A percentile compares a stretch with the other conserved stretches of the same genome.
These are phyloP conservation scores for Phytopythium montanum DNA, from an alignment of 352 stramenopile genomes.

Conservation along the genomic window DNA sequence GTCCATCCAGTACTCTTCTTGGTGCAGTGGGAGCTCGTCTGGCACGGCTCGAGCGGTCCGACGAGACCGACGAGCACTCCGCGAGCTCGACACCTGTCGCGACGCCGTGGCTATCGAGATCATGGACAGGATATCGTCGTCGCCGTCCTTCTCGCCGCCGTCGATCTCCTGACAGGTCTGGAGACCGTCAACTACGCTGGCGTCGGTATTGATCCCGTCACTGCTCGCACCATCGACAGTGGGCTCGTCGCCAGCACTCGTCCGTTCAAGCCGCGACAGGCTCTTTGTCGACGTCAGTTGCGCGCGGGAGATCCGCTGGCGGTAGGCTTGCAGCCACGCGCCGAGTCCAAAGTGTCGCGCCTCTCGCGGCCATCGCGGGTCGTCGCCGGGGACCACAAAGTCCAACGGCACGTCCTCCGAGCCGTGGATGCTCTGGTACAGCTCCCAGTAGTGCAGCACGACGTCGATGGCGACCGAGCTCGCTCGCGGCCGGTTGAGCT, in stretches of 20 bases:
- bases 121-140: background rate
- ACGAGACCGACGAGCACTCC: background rate
- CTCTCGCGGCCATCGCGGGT: slow-evolving; percentile 81
- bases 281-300: background rate
- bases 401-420: slow-evolving; percentile 51
- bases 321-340: slow-evolving; percentile 75
- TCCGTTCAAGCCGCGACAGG: background rate
- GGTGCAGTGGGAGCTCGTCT: slow-evolving; percentile 33
- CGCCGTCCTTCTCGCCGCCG: background rate
- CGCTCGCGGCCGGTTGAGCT: slow-evolving; percentile 33
- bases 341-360: slow-evolving; percentile 85
- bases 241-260: slow-evolving; percentile 7
- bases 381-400: slow-evolving; percentile 73
- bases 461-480: slow-evolving; percentile 42
- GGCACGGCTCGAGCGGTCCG: background rate
- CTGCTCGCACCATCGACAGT: slow-evolving; percentile 13
- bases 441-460: slow-evolving; percentile 44
- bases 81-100: background rate
- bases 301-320: slow-evolving; percentile 9
- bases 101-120: background rate
- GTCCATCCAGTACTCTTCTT: slow-evolving; percentile 72
- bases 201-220: background rate
- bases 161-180: background rate
- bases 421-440: slow-evolving; percentile 85
- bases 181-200: background rate